These are phyloP conservation scores for Jackrogersella minutella DNA, from an alignment of 495 filamentous ascomycete genomes.

Conservation along the genomic window DNA sequence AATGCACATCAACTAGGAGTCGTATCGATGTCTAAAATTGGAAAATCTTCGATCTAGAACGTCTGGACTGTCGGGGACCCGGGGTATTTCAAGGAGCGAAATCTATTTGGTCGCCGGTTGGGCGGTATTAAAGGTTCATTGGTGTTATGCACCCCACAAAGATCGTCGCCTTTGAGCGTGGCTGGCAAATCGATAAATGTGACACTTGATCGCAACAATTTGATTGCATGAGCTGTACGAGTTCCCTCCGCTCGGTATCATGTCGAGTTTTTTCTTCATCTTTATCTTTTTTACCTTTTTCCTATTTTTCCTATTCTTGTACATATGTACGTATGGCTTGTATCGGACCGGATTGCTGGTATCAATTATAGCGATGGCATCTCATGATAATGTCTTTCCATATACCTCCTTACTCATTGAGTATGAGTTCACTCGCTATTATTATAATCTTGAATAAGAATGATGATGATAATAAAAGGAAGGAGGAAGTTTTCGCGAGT, in stretches of 20 bases:
- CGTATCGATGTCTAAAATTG: neutral
- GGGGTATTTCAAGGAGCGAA: neutral
- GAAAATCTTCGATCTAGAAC: slow-evolving; percentile 1
- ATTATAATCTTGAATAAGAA: neutral
- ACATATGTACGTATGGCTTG: neutral
- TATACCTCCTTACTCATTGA: neutral
- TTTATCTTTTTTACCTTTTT: too few species aligned
- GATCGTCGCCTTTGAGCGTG: slow-evolving; percentile 19
- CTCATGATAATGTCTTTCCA: neutral
- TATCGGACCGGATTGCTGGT: neutral
- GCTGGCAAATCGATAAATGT: neutral
- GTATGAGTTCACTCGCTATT: neutral
- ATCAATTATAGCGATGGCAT: too few species aligned
- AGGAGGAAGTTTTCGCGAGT: neutral
- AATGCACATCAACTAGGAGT: too few species aligned
- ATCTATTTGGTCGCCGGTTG: neutral
- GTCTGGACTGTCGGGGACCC: too few species aligned
- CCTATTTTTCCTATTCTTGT: neutral
- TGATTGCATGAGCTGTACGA: too few species aligned
- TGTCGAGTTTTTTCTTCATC: too few species aligned
- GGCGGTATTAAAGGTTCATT: neutral
- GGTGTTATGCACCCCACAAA: slow-evolving; percentile 35
- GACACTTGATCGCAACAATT: neutral
- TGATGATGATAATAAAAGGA: too few species aligned
- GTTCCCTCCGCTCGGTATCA: neutral